These are phyloP conservation scores for Tetraselmis chui DNA, from an alignment of 139 green algal species.

Conservation along the genomic window DNA sequence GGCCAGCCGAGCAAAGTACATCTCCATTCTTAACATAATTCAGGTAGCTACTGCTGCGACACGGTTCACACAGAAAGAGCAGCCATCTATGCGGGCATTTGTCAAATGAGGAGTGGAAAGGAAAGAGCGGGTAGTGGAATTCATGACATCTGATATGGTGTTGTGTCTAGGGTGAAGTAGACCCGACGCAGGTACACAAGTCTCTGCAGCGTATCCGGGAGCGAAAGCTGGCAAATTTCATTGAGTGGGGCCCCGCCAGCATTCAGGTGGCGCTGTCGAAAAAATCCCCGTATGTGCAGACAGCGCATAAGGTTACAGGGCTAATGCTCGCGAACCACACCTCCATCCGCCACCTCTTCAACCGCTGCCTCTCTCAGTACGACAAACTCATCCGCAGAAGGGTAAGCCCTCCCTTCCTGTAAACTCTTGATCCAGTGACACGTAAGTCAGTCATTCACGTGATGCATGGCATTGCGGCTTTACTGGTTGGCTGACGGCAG, in stretches of 20 bases:
- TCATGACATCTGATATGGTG: too few relatives aligned
- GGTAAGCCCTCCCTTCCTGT: not conserved
- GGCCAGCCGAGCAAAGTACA: constrained; percentile 73
- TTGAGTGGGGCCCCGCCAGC: constrained; percentile 93
- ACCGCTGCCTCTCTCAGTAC: constrained; percentile 77
- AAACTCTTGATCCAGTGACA: not conserved
- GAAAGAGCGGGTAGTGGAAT: too few relatives aligned
- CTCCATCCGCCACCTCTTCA: constrained; percentile 92
- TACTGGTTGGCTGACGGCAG: too few relatives aligned
- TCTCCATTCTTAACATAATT: constrained; percentile 99
- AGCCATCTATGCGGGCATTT: too few relatives aligned
- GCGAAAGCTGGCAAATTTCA: constrained; percentile 90
- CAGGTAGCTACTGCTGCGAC: constrained; percentile 45
- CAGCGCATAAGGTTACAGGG: constrained; percentile 79
- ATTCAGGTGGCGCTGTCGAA: constrained; percentile 95
- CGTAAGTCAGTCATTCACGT: too few relatives aligned
- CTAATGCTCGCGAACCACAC: constrained; percentile 99
- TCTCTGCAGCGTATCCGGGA: constrained; percentile 93
- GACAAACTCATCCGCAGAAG: constrained; percentile 77
- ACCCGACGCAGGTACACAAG: constrained; percentile 94
- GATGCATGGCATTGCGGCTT: too few relatives aligned
- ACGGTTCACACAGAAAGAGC: too few relatives aligned
- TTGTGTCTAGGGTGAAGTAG: constrained; percentile 68
- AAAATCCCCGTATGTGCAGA: constrained; percentile 86
- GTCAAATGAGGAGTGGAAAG: too few relatives aligned